Percentiles rank a stretch among this genome's conserved stretches.
phyloP scores from a whole-genome alignment of 2,329 filamentous ascomycete genomes.

The Paecilomyces niveus region DNA sequence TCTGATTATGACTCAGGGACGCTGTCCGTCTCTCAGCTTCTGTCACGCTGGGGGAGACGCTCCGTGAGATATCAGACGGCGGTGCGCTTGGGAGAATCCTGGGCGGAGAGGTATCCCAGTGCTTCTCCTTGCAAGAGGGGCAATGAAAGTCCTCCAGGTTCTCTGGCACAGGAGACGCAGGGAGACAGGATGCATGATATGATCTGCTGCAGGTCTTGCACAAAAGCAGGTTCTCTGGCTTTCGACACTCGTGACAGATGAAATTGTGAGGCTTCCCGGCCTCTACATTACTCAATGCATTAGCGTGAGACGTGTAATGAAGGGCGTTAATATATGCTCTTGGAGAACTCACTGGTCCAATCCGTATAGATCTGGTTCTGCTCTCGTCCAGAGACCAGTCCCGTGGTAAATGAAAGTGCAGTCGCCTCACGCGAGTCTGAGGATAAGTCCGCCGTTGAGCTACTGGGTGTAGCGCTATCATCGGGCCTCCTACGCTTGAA shows the following conservation, averaged over 20 bases:
- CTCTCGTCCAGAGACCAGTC: conserved; percentile 9
- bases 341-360: conserved; percentile 20
- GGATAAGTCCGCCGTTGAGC: neutral
- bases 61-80: conserved; percentile 6
- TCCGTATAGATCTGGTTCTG: conserved; percentile 19
- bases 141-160: conserved; percentile 14
- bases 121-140: conserved; percentile 16
- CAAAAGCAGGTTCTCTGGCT: conserved; percentile 16
- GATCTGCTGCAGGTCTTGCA: conserved; percentile 26
- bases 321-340: neutral
- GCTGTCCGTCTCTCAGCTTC: neutral
- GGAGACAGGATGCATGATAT: conserved; percentile 20
- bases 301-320: conserved; percentile 1
- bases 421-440: conserved; percentile 3
- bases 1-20: neutral
- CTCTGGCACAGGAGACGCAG: neutral
- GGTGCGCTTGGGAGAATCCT: conserved; percentile 3
- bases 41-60: conserved; percentile 5
- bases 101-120: conserved; percentile 16
- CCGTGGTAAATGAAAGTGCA: conserved; percentile 6
- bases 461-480: conserved; percentile 2
- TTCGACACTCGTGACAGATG: conserved; percentile 20
- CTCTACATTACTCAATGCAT: conserved; percentile 9
- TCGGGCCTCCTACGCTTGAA: neutral
- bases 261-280: conserved; percentile 23